A percentile compares a stretch with the other conserved stretches of the same genome.
These are phyloP conservation scores for Pluteus cervinus DNA, from an alignment of 768 basidiomycete genomes.

Conservation along the genomic window DNA sequence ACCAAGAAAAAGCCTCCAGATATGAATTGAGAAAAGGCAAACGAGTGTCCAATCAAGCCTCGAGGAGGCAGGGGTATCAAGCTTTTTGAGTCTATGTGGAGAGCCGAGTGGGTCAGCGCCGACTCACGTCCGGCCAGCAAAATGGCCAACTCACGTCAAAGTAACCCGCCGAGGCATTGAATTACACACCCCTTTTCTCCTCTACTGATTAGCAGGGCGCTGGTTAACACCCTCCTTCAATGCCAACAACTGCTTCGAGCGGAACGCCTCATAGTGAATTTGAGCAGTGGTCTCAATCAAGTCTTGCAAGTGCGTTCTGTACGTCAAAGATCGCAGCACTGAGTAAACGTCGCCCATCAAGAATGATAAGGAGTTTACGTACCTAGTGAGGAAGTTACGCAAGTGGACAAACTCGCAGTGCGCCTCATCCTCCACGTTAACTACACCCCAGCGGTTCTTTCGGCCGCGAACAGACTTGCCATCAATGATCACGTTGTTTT, in stretches of 20 bases:
- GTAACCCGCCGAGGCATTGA: too few species aligned
- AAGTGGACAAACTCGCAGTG: constrained; percentile 99
- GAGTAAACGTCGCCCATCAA: constrained; percentile 1
- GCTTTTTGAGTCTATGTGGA: too few species aligned
- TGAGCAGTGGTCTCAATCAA: constrained; percentile 98
- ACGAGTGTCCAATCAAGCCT: too few species aligned
- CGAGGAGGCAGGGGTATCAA: too few species aligned
- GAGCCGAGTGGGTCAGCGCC: too few species aligned
- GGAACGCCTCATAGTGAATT: constrained; percentile 99
- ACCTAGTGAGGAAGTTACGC: constrained; percentile 94
- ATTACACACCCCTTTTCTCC: too few species aligned
- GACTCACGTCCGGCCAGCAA: too few species aligned
- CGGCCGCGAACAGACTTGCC: constrained; percentile 93
- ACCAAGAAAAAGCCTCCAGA: too few species aligned
- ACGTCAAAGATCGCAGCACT: too few species aligned
- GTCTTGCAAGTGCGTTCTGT: constrained; percentile 93
- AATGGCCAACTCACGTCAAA: too few species aligned
- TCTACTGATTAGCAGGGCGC: constrained; percentile 45
- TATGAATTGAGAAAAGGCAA: too few species aligned
- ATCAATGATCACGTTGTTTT: constrained; percentile 90
- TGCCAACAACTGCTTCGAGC: constrained; percentile 94
- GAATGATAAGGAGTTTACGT: constrained; percentile 16
- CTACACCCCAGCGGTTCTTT: constrained; percentile 97
- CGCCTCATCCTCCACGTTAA: constrained; percentile 93
- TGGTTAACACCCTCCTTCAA: constrained; percentile 92